Percentiles rank a stretch among this genome's conserved stretches.
These are phyloP conservation scores for Erodium moschatum DNA, from an alignment of 441 rosid genomes.

Conservation along the genomic window DNA sequence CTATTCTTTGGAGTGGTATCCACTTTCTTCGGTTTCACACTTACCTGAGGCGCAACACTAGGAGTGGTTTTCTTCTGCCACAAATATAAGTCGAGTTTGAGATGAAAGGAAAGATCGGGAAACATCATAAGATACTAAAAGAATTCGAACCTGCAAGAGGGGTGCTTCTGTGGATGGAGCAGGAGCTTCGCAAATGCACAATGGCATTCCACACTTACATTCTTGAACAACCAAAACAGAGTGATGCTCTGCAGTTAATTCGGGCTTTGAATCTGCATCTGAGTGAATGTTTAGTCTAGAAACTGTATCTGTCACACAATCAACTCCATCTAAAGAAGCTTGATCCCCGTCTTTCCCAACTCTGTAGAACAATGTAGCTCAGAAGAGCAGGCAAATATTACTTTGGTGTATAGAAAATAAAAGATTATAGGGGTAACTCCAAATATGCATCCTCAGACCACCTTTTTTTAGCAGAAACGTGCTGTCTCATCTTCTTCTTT, in stretches of 20 bases:
- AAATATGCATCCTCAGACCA: too few relatives aligned
- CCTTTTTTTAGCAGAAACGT: too few relatives aligned
- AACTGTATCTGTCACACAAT: slow-evolving; percentile 38
- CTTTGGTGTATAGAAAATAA: too few relatives aligned
- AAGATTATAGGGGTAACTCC: too few relatives aligned
- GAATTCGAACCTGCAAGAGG: slow-evolving; percentile 30
- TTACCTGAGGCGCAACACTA: background rate
- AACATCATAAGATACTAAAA: slow-evolving; percentile 4
- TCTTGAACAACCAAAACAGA: slow-evolving; percentile 32
- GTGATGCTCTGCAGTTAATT: slow-evolving; percentile 26
- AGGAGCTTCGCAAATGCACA: slow-evolving; percentile 77
- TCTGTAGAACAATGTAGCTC: slow-evolving; percentile 32
- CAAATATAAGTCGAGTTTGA: slow-evolving; percentile 14
- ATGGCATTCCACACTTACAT: slow-evolving; percentile 94
- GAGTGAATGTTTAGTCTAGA: slow-evolving; percentile 41
- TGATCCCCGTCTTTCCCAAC: slow-evolving; percentile 28
- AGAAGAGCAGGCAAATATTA: background rate
- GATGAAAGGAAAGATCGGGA: slow-evolving; percentile 4
- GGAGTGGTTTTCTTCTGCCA: slow-evolving; percentile 34
- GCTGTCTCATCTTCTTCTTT: too few relatives aligned
- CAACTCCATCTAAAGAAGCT: slow-evolving; percentile 32
- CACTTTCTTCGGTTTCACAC: slow-evolving; percentile 42
- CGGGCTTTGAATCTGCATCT: slow-evolving; percentile 29
- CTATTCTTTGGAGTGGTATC: slow-evolving; percentile 41
- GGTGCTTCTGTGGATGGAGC: slow-evolving; percentile 28